phyloP scores from a whole-genome alignment of 2,329 filamentous ascomycete species.

The Achaetomium macrosporum region DNA sequence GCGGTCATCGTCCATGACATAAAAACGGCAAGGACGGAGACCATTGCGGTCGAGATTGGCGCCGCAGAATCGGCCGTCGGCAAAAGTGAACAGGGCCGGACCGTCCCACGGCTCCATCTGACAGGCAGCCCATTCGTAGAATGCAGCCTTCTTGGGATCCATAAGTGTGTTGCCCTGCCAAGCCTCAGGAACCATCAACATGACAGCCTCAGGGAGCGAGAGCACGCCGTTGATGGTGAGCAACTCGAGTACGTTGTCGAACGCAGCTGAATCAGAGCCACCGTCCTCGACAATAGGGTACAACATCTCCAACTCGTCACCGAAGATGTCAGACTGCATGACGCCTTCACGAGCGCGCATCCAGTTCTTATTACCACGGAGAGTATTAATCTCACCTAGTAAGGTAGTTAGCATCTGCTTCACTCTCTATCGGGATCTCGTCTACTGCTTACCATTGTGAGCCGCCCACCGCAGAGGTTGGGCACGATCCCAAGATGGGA shows the following conservation, averaged over 20 bases:
- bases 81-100: conserved; percentile 92
- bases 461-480: conserved; percentile 95
- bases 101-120: conserved; percentile 99
- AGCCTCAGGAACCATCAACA: conserved; percentile 97
- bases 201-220: conserved; percentile 90
- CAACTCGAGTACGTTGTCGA: conserved; percentile 93
- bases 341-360: conserved; percentile 96
- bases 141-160: conserved; percentile 92
- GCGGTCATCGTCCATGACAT: conserved; percentile 91
- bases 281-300: conserved; percentile 96
- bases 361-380: conserved; percentile 99
- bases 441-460: conserved; percentile 67
- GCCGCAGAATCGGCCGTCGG: conserved; percentile 93
- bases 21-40: conserved; percentile 91
- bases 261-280: conserved; percentile 92
- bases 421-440: neutral
- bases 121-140: conserved; percentile 97
- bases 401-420: conserved; percentile 18
- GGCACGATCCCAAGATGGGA: conserved; percentile 96
- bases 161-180: conserved; percentile 92
- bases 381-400: conserved; percentile 82
- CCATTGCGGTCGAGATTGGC: conserved; percentile 95
- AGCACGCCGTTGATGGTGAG: conserved; percentile 93
- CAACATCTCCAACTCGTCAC: conserved; percentile 81
- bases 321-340: conserved; percentile 87